These are phyloP conservation scores for Glonium stellatum DNA, from an alignment of 495 filamentous ascomycete genomes.

Conservation along the genomic window DNA sequence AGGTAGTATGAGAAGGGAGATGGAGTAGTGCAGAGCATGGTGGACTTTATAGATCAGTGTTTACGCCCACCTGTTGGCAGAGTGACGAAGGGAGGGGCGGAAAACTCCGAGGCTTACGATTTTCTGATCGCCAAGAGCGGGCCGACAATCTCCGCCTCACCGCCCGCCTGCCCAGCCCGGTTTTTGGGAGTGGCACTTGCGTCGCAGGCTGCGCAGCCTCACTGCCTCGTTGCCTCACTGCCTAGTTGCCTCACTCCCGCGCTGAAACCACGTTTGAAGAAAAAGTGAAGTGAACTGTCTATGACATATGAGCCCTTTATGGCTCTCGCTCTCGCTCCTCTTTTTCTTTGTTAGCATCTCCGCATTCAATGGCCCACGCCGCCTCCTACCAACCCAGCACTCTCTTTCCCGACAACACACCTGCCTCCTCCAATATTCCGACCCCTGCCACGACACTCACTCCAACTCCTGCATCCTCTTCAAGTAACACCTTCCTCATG, in stretches of 20 bases:
- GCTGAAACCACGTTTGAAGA: not conserved
- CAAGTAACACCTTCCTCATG: slow-evolving; percentile 77
- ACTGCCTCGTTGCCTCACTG: not conserved
- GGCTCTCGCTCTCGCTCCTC: not conserved
- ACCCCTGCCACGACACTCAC: slow-evolving; percentile 30
- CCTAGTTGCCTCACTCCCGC: not conserved
- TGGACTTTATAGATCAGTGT: slow-evolving; percentile 12
- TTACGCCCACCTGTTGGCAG: not conserved
- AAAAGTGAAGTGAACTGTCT: not conserved
- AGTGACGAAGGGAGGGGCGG: not conserved
- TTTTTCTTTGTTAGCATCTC: not conserved
- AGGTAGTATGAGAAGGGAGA: slow-evolving; percentile 16
- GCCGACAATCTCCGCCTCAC: not conserved
- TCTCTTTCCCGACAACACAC: slow-evolving; percentile 15
- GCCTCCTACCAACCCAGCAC: slow-evolving; percentile 8
- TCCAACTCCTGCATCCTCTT: slow-evolving; percentile 43
- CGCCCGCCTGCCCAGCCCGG: no score
- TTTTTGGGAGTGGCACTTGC: no score
- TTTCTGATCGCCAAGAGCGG: not conserved
- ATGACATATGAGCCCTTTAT: not conserved
- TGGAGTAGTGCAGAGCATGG: slow-evolving; percentile 20
- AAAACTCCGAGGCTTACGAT: not conserved
- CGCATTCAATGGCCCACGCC: slow-evolving; percentile 18
- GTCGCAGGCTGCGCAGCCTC: not conserved
- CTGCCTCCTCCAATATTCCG: slow-evolving; percentile 9